Evolutionary conservation across 23 red algal genomes (phyloP), one percentile per base, ranked within the genome.

Genomic region (Gracilaria vermiculophylla): DNA sequence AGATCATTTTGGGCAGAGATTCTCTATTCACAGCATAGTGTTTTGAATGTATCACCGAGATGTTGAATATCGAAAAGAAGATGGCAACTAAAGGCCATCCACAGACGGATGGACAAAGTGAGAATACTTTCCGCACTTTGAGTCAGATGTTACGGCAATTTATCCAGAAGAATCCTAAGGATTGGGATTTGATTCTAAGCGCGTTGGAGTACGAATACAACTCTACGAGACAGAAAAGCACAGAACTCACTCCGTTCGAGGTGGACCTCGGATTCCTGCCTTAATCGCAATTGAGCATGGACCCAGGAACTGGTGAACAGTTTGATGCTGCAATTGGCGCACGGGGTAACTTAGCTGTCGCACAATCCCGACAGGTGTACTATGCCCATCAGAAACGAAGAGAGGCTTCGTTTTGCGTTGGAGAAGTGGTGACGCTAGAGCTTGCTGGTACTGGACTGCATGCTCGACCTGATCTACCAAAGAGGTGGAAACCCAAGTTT

Each of bases 231-330:
- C 81, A 85, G 10, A 16, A n/a, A 4, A 65, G 61, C 81, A 85
- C 81, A 6, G 64, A 47, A 12, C 31, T 85, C 10, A 33, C 81
- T 4, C 56, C 62, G 2, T 85, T 85, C 31, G 56, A 85, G 34
- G 61, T 84, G 5, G 80, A 84, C 28, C 66, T 84, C 7, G 53
- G 56, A 24, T 44, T 37, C 17, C 36, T 69, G 42, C 80, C 80
- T 5, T 4, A 54, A 54, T 54, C 52, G n/a, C n/a, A n/a, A n/a
- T n/a, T n/a, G n/a, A n/a, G n/a, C n/a, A n/a, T n/a, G n/a, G n/a
- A n/a, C n/a, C n/a, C n/a, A n/a, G n/a, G n/a, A n/a, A n/a, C n/a
- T n/a, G n/a, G n/a, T n/a, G n/a, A n/a, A n/a, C n/a, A n/a, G n/a
- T n/a, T n/a, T n/a, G n/a, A n/a, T n/a, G 52, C 52, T 13, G 52